Evolutionary conservation across 352 stramenopile species (phyloP).

Genomic region (Phytopythium kandeliae): DNA sequence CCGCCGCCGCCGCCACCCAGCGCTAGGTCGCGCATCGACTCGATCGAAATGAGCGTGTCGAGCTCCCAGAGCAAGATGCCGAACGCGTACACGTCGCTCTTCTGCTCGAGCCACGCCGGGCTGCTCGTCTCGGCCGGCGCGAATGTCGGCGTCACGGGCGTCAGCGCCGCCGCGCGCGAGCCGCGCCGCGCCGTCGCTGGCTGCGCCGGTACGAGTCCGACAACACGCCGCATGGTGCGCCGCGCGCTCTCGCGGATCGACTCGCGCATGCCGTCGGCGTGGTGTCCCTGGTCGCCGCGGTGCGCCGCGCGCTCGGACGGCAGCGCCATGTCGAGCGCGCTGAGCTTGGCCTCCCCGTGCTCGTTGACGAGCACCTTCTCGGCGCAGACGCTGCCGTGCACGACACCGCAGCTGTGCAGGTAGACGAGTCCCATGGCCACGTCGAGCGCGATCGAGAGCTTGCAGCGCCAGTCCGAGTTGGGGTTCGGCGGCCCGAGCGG

Average conservation of each 20-base stretch:
- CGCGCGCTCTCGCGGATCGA: conserved; percentile 43
- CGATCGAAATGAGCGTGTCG: conserved; percentile 65
- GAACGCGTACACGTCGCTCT: conserved; percentile 65
- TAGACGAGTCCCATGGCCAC: conserved; percentile 79
- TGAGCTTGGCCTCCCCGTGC: conserved; percentile 73
- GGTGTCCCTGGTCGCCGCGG: too few species aligned
- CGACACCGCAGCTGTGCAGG: conserved; percentile 53
- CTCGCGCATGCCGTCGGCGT: conserved; percentile 16
- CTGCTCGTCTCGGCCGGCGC: conserved; percentile 6
- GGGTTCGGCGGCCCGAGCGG: conserved; percentile 34
- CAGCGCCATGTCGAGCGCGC: conserved; percentile 51
- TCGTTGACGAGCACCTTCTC: conserved; percentile 73
- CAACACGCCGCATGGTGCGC: neutral
- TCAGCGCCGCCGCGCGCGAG: conserved; percentile 2
- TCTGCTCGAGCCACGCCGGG: conserved; percentile 31
- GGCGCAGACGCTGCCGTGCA: conserved; percentile 52
- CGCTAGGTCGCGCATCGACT: conserved; percentile 43
- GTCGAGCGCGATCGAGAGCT: conserved; percentile 73
- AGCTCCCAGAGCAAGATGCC: conserved; percentile 71
- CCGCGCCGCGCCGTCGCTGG: neutral
- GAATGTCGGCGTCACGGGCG: conserved; percentile 9
- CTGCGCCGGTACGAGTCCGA: conserved; percentile 3
- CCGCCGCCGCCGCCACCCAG: neutral
- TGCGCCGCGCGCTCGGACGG: conserved; percentile 13
- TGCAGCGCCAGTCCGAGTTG: conserved; percentile 55